phyloP scores from a whole-genome alignment of 352 stramenopile species.

The Elongisporangium senticosum region DNA sequence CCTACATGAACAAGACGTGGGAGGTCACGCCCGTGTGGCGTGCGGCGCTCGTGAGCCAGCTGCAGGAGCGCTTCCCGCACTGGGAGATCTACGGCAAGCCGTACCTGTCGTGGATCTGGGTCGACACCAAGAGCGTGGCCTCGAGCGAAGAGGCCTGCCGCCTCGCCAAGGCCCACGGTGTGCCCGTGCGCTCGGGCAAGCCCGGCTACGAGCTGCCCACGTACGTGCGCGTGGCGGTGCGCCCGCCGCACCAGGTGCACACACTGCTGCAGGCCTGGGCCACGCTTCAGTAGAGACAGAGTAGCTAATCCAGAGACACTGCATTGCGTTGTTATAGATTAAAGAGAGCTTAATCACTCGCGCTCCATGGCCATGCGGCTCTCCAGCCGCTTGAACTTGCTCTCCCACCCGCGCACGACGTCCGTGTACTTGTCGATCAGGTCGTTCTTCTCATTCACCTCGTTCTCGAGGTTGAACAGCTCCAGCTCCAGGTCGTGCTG shows the following conservation, averaged over 20 bases:
- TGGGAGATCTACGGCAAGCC: conserved; percentile 66
- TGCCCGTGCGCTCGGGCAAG: conserved; percentile 81
- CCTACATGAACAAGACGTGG: conserved; percentile 81
- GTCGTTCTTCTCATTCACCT: conserved; percentile 80
- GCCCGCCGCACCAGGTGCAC: conserved; percentile 56
- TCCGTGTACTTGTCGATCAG: conserved; percentile 83
- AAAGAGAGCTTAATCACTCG: conserved; percentile 17
- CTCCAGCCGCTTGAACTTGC: conserved; percentile 79
- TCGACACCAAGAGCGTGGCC: conserved; percentile 71
- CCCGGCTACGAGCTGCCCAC: conserved; percentile 86
- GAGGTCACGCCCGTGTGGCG: conserved; percentile 80
- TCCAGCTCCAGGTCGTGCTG: conserved; percentile 65
- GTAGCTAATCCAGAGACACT: not conserved
- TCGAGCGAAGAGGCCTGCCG: conserved; percentile 51
- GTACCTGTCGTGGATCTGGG: conserved; percentile 87
- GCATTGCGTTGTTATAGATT: not conserved
- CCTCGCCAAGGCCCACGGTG: conserved; percentile 77
- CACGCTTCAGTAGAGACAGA: conserved; percentile 30
- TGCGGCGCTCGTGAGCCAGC: conserved; percentile 40
- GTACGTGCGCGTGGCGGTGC: conserved; percentile 81
- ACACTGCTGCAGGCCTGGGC: conserved; percentile 77
- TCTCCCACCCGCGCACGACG: conserved; percentile 77
- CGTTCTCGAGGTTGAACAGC: conserved; percentile 66
- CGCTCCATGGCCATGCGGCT: conserved; percentile 54
- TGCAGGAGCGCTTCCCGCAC: conserved; percentile 52